A percentile compares a stretch with the other conserved stretches of the same genome.
Evolutionary conservation across 345 rosid species (phyloP).

Genomic region (Acer campestre): DNA sequence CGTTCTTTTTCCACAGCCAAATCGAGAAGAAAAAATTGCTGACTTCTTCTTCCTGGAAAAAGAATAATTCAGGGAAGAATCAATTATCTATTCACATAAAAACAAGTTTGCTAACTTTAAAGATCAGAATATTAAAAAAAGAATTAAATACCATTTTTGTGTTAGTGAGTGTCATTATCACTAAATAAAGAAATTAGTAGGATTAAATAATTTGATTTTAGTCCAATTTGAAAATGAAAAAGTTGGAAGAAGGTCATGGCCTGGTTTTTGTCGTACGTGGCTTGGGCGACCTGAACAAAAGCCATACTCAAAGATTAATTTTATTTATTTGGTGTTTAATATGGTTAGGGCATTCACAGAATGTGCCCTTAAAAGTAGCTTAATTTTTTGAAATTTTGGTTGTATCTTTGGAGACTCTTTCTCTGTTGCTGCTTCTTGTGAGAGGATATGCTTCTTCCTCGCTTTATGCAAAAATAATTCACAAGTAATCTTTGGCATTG

Average conservation of each 20-base stretch:
- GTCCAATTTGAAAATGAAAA: conserved; percentile 19
- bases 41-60: conserved; percentile 30
- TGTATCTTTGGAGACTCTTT: conserved; percentile 32
- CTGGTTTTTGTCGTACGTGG: conserved; percentile 52
- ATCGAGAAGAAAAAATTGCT: conserved; percentile 32
- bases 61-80: conserved; percentile 18
- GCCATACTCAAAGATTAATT: conserved; percentile 42
- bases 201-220: conserved; percentile 18
- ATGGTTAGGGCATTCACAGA: conserved; percentile 40
- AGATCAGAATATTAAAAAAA: conserved; percentile 23
- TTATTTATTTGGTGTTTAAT: conserved; percentile 32
- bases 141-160: conserved; percentile 25
- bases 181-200: conserved; percentile 27
- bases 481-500: background rate
- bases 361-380: conserved; percentile 27
- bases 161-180: conserved; percentile 66
- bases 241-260: conserved; percentile 37
- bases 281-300: conserved; percentile 22
- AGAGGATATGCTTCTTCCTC: conserved; percentile 35
- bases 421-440: conserved; percentile 37
- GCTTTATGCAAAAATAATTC: background rate
- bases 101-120: conserved; percentile 42
- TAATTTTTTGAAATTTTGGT: conserved; percentile 22
- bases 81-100: conserved; percentile 35
- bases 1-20: conserved; percentile 24